phyloP scores from a whole-genome alignment of 306 rosid species.

The Vicia sativa region DNA sequence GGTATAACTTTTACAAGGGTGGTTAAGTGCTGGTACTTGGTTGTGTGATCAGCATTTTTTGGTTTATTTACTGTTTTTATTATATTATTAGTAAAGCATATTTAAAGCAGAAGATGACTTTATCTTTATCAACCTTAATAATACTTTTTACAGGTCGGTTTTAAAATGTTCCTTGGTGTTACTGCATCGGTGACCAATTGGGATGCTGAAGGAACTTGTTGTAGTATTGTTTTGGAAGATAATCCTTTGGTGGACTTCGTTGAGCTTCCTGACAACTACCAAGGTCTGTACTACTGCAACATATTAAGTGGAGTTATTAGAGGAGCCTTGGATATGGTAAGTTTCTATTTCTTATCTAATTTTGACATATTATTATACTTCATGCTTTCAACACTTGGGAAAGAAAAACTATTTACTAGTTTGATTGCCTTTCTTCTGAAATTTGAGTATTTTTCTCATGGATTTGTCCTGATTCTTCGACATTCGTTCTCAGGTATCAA shows the following conservation, averaged over 20 bases:
- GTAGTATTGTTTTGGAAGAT: slow-evolving; percentile 93
- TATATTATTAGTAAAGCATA: slow-evolving; percentile 15
- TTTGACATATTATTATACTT: slow-evolving; percentile 6
- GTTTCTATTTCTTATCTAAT: slow-evolving; percentile 32
- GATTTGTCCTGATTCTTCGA: slow-evolving; percentile 14
- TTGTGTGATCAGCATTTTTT: slow-evolving; percentile 16
- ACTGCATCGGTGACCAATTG: slow-evolving; percentile 90
- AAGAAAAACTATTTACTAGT: not conserved
- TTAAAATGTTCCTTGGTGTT: slow-evolving; percentile 95
- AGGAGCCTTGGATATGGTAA: slow-evolving; percentile 99
- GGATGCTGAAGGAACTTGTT: slow-evolving; percentile 95
- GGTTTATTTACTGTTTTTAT: slow-evolving; percentile 24
- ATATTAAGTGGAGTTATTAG: slow-evolving; percentile 88
- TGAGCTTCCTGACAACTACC: slow-evolving; percentile 95
- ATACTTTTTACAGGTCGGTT: slow-evolving; percentile 71
- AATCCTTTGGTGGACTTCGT: slow-evolving; percentile 97
- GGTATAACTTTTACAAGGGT: slow-evolving; percentile 6
- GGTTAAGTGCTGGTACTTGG: slow-evolving; percentile 19
- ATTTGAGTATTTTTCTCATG: not conserved
- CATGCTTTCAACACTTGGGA: slow-evolving; percentile 16
- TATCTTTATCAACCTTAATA: slow-evolving; percentile 18
- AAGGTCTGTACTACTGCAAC: slow-evolving; percentile 96
- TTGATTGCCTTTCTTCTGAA: not conserved
- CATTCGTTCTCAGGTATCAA: slow-evolving; percentile 66
- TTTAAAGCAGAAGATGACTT: slow-evolving; percentile 4